A percentile compares a stretch with the other conserved stretches of the same genome.
Evolutionary conservation across 2,329 filamentous ascomycete genomes (phyloP).

Genomic region (Colletotrichum destructivum): DNA sequence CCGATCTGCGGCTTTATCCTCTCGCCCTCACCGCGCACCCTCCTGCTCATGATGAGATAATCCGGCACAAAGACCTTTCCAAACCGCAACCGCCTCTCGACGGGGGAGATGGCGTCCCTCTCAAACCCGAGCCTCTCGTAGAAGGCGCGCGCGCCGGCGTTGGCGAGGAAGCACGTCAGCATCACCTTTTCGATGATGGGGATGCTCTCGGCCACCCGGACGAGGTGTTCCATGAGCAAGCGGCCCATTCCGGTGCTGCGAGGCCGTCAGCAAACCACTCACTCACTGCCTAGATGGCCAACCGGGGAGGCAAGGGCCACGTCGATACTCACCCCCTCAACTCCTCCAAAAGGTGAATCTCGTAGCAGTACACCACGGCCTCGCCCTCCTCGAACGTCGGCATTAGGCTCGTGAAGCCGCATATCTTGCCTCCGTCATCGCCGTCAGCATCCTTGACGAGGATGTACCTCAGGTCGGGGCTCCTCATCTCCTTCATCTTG

Average conservation of each 20-base stretch:
- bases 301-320: background rate
- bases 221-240: constrained; percentile 71
- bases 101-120: constrained; percentile 70
- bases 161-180: constrained; percentile 80
- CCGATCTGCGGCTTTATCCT: background rate
- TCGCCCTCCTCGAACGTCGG: constrained; percentile 77
- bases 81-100: constrained; percentile 65
- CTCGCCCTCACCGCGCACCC: constrained; percentile 45
- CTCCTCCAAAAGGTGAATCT: constrained; percentile 76
- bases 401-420: constrained; percentile 78
- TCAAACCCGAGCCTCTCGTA: constrained; percentile 74
- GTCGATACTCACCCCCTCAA: constrained; percentile 65
- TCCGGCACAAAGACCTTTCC: constrained; percentile 69
- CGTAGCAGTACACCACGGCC: constrained; percentile 83
- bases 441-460: constrained; percentile 62
- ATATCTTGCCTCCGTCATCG: constrained; percentile 49
- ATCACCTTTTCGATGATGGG: constrained; percentile 75
- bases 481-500: constrained; percentile 79
- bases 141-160: constrained; percentile 70
- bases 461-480: constrained; percentile 78
- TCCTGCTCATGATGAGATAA: constrained; percentile 73
- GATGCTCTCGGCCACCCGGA: constrained; percentile 67
- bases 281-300: background rate
- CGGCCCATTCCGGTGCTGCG: constrained; percentile 74
- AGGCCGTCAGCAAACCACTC: constrained; percentile 3